A percentile compares a stretch with the other conserved stretches of the same genome.
Conservation (phyloP, 305 asterid genomes). For the Rubia occidens region DNA sequence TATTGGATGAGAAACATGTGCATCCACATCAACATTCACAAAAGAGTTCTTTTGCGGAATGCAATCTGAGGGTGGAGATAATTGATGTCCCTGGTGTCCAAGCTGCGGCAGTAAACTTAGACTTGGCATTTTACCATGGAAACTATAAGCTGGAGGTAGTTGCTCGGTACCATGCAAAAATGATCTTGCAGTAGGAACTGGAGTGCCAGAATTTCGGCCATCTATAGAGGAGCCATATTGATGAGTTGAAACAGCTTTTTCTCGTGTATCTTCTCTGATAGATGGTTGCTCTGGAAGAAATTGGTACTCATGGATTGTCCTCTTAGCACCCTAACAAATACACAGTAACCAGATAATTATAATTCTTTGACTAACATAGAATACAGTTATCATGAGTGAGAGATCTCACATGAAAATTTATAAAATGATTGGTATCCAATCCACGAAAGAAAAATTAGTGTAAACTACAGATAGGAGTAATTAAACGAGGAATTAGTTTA, state of each 20-base stretch:
- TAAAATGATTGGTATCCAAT: not conserved
- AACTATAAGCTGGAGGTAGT: slow-evolving; percentile 38
- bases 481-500: not conserved
- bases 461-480: no score
- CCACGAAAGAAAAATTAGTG: slow-evolving; percentile 1
- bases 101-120: slow-evolving; percentile 48
- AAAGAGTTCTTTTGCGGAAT: slow-evolving; percentile 30
- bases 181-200: slow-evolving; percentile 43
- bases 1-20: slow-evolving; percentile 40
- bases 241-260: slow-evolving; percentile 36
- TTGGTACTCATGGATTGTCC: slow-evolving; percentile 65
- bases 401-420: not conserved
- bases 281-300: slow-evolving; percentile 85
- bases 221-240: slow-evolving; percentile 51
- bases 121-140: slow-evolving; percentile 48
- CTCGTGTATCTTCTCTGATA: slow-evolving; percentile 45
- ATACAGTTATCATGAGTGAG: not conserved
- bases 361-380: not conserved
- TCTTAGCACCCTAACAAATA: slow-evolving; percentile 51
- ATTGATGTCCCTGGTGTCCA: slow-evolving; percentile 43
- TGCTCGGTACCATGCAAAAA: slow-evolving; percentile 42
- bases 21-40: slow-evolving; percentile 33
- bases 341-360: not conserved
- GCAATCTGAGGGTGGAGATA: slow-evolving; percentile 44
- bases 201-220: slow-evolving; percentile 38